Evolutionary conservation across 2,329 filamentous ascomycete genomes (phyloP).

Genomic region (Orbilia quercus): DNA sequence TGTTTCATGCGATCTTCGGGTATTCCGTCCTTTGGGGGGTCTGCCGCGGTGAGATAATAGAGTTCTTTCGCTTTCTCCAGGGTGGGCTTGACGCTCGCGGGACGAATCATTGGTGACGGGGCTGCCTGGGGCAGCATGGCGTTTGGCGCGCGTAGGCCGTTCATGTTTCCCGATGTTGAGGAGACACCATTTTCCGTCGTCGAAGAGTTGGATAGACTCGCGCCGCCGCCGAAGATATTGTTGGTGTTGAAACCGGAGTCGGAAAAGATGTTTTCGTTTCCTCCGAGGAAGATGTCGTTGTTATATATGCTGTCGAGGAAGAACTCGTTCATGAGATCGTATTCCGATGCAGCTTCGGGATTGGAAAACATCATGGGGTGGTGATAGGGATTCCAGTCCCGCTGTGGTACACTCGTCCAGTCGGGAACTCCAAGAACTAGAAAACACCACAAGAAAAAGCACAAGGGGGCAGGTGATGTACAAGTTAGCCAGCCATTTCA

Average conservation of each 20-base stretch:
- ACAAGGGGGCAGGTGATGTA: constrained; percentile 43
- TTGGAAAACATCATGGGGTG: constrained; percentile 93
- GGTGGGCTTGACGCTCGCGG: constrained; percentile 55
- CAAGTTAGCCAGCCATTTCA: constrained; percentile 52
- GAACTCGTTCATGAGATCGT: constrained; percentile 88
- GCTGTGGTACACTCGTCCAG: constrained; percentile 84
- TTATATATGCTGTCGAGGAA: constrained; percentile 78
- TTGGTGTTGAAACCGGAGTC: constrained; percentile 45
- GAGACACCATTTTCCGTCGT: constrained; percentile 49
- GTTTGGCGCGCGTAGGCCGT: constrained; percentile 56
- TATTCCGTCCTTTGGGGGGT: constrained; percentile 80
- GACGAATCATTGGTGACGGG: constrained; percentile 52
- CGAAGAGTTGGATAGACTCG: constrained; percentile 36
- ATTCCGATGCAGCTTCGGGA: constrained; percentile 96
- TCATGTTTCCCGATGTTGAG: constrained; percentile 49
- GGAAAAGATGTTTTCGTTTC: constrained; percentile 68
- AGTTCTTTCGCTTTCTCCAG: constrained; percentile 75
- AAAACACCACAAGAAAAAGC: constrained; percentile 60
- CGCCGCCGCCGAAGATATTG: constrained; percentile 56
- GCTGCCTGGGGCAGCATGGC: constrained; percentile 53
- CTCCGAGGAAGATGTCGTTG: constrained; percentile 78
- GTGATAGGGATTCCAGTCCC: constrained; percentile 70
- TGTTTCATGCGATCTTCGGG: constrained; percentile 96
- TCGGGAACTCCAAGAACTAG: constrained; percentile 82
- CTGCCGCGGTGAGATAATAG: constrained; percentile 96